A percentile compares a stretch with the other conserved stretches of the same genome.
phyloP scores from a whole-genome alignment of 805 yeast species.

The Citeromyces nyonsensis region DNA sequence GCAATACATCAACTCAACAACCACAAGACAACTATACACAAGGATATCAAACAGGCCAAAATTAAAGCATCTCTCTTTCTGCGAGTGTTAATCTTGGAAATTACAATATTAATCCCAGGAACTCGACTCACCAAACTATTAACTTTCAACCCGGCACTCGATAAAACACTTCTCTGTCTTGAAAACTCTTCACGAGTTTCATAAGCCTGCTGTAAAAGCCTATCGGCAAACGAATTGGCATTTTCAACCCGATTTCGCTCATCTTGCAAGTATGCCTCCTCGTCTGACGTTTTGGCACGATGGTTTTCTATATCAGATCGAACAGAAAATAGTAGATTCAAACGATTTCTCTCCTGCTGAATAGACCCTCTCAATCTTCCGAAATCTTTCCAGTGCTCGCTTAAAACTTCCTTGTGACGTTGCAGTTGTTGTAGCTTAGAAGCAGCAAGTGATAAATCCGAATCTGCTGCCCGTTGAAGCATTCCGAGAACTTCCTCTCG shows the following conservation, averaged over 20 bases:
- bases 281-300: conserved; percentile 21
- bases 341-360: conserved; percentile 59
- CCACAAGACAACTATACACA: conserved; percentile 56
- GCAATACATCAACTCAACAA: conserved; percentile 6
- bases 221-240: conserved; percentile 65
- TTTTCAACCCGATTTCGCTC: conserved; percentile 63
- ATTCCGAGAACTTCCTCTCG: conserved; percentile 38
- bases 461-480: conserved; percentile 37
- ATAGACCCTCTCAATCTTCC: conserved; percentile 40
- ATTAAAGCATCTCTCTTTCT: conserved; percentile 79
- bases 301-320: conserved; percentile 67
- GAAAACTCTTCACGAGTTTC: conserved; percentile 78
- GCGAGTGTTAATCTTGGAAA: conserved; percentile 73
- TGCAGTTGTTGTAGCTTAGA: conserved; percentile 69
- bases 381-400: conserved; percentile 54
- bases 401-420: conserved; percentile 64
- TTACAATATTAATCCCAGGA: conserved; percentile 71
- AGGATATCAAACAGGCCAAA: conserved; percentile 56
- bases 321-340: conserved; percentile 61
- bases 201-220: conserved; percentile 70
- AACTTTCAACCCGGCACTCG: conserved; percentile 48
- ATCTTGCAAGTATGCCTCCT: conserved; percentile 61
- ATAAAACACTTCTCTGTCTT: conserved; percentile 52
- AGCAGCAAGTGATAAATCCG: conserved; percentile 42
- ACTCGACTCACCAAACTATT: conserved; percentile 46